Conservation (phyloP, 148 eudicot species). For the Fallopia convolvulus region DNA sequence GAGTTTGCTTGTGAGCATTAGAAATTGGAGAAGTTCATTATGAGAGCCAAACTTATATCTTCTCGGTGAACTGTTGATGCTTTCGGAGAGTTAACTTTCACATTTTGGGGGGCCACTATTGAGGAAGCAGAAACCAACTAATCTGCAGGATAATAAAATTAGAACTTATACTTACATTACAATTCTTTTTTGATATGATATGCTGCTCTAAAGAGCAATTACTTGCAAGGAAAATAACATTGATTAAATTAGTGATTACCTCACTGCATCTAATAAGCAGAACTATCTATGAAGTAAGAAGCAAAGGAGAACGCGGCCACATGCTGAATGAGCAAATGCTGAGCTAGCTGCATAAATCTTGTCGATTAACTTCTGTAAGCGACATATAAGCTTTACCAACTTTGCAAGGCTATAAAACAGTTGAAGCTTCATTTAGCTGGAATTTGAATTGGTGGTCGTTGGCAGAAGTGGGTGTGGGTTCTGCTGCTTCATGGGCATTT, state of each 20-base stretch:
- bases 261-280: neutral
- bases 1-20: too few relatives aligned
- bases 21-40: too few relatives aligned
- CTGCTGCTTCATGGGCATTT: neutral
- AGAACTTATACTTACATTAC: neutral
- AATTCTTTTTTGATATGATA: neutral
- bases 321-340: slow-evolving; percentile 1
- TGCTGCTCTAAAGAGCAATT: neutral
- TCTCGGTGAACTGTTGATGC: too few relatives aligned
- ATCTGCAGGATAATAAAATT: neutral
- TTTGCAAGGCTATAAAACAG: neutral
- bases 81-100: too few relatives aligned
- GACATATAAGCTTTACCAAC: slow-evolving; percentile 1
- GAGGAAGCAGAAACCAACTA: neutral
- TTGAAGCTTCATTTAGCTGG: neutral
- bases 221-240: neutral
- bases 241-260: neutral
- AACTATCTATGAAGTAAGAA: neutral
- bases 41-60: too few relatives aligned
- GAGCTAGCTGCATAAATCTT: neutral
- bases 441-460: neutral
- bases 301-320: neutral
- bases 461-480: neutral
- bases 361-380: neutral
- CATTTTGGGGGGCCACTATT: too few relatives aligned